Conservation (phyloP, 2,329 filamentous ascomycete genomes). For the Knufia fluminis region DNA sequence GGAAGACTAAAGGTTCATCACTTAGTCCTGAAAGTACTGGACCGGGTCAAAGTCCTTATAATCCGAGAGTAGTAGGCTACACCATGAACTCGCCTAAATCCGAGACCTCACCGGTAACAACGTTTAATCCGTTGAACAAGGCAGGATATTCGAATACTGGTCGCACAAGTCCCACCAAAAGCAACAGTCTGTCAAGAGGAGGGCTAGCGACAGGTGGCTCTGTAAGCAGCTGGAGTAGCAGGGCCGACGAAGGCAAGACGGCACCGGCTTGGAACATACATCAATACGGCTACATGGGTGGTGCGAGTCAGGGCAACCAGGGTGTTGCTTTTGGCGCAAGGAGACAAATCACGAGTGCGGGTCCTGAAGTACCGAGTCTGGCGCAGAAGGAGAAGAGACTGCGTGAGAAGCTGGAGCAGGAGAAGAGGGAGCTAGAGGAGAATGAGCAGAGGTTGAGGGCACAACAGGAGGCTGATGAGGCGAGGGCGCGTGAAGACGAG, state of each 20-base stretch:
- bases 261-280: conserved; percentile 95
- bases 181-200: conserved; percentile 20
- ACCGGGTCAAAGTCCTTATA: neutral
- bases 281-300: conserved; percentile 97
- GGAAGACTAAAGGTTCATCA: conserved; percentile 50
- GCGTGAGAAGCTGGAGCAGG: conserved; percentile 47
- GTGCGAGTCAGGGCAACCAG: conserved; percentile 89
- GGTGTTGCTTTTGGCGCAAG: conserved; percentile 86
- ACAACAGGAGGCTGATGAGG: conserved; percentile 44
- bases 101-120: conserved; percentile 23
- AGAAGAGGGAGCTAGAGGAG: conserved; percentile 47
- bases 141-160: conserved; percentile 35
- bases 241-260: conserved; percentile 67
- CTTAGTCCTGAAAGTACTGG: conserved; percentile 59
- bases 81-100: conserved; percentile 32
- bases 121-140: conserved; percentile 36
- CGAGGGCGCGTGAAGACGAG: conserved; percentile 36
- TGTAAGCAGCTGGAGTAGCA: conserved; percentile 86
- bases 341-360: conserved; percentile 80
- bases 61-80: conserved; percentile 29
- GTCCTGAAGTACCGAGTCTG: conserved; percentile 67
- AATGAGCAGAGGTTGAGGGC: conserved; percentile 40
- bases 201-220: conserved; percentile 36
- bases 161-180: conserved; percentile 50
- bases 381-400: conserved; percentile 72